Evolutionary conservation across 2,329 filamentous ascomycete species (phyloP).

Genomic region (Penicillium italicum): DNA sequence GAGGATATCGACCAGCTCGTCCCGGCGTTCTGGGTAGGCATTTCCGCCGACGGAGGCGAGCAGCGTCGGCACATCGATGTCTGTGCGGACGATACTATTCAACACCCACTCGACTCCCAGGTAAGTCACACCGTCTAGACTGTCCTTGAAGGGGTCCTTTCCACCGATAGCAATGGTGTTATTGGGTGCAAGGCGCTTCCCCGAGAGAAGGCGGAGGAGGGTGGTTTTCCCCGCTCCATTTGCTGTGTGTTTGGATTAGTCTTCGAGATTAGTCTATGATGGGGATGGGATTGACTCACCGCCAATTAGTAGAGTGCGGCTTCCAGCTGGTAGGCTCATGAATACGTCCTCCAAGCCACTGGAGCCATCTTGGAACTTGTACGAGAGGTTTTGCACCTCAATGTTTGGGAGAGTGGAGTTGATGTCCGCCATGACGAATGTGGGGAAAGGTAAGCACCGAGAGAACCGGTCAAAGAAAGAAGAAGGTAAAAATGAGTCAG

Average conservation of each 20-base stretch:
- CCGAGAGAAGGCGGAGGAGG: slow-evolving; percentile 85
- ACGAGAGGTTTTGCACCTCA: slow-evolving; percentile 71
- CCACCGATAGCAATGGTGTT: slow-evolving; percentile 72
- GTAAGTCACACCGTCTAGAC: slow-evolving; percentile 91
- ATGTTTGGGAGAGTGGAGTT: slow-evolving; percentile 56
- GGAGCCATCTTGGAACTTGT: slow-evolving; percentile 82
- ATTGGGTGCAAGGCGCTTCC: slow-evolving; percentile 84
- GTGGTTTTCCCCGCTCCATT: slow-evolving; percentile 98
- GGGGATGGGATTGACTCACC: slow-evolving; percentile 45
- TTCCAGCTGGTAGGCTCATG: slow-evolving; percentile 74
- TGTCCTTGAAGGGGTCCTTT: slow-evolving; percentile 86
- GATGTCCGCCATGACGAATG: slow-evolving; percentile 21
- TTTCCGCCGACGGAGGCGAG: slow-evolving; percentile 82
- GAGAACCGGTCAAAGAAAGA: background rate
- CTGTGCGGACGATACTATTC: slow-evolving; percentile 90
- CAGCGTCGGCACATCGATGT: slow-evolving; percentile 86
- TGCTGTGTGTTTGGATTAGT: slow-evolving; percentile 47
- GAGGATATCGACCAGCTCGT: slow-evolving; percentile 81
- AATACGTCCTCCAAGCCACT: slow-evolving; percentile 71
- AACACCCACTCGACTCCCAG: slow-evolving; percentile 97
- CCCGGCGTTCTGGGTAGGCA: slow-evolving; percentile 72
- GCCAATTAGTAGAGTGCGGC: slow-evolving; percentile 86
- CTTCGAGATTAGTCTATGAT: background rate
- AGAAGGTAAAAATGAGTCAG: background rate
- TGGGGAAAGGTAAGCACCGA: background rate